Base-by-base conservation (phyloP, 495 filamentous ascomycete species). In the Aspergillus egyptiacus region DNA sequence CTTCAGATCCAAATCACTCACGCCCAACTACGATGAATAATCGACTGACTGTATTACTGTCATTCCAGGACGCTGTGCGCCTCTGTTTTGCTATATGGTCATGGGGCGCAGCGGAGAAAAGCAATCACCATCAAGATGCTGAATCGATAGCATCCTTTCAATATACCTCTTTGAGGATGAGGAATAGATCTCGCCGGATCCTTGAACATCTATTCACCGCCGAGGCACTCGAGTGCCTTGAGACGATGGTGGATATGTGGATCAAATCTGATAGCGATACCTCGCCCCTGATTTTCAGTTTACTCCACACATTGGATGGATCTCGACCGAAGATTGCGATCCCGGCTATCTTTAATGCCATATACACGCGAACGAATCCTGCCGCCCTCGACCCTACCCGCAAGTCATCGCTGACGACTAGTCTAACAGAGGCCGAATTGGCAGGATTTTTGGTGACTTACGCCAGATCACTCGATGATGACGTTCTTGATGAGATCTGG, bases 401-500 rank as follows among this genome's bases (percentile, higher is more conserved):
- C 43, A 88, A 91, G 69, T 95, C 90, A 14, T 89, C 86, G 0
- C 65, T 97, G 54, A 94, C 91, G 0, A 87, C 89, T 7, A 84
- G 83, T 49, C 65, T 97, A 5, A 79, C 81, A 19, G 91, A 95
- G 50, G 75, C 79, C 2, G 89, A 95, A 55, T 69, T 97, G 13
- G 87, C 90, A 7, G 79, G 83, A 15, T 99, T 97, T 61, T 66
- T 97, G 46, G 84, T 93, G 5, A 85, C 89, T 38, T 99, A 97
- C 61, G 84, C 89, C 1, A 77, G 80, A 18, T 91, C 89, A 3
- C 71, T 96, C 11, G 93, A 99, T 58, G 93, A 99, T 55, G 93
- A 99, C 72, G 85, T 93, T n/a, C 91, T 97, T 75, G 94, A 99
- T 59, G 93, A 99, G 66, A 96, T 99, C 24, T 99, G 93, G 93